A percentile compares a stretch with the other conserved stretches of the same genome.
These are phyloP conservation scores for Pseudogymnoascus pannorum DNA, from an alignment of 2,329 filamentous ascomycete species.

Conservation along the genomic window DNA sequence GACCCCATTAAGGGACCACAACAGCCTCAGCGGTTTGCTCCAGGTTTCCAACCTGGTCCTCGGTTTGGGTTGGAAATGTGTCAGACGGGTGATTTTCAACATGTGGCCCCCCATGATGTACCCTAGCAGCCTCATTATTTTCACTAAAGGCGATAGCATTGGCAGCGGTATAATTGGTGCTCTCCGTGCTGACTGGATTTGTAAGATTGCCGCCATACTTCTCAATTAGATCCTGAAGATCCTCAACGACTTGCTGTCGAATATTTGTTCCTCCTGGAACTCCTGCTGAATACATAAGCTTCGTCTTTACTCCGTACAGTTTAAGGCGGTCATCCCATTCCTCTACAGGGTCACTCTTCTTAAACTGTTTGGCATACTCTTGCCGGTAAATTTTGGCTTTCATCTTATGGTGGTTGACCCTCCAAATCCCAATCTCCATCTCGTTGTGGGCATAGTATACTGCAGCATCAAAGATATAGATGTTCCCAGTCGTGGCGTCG, in stretches of 20 bases:
- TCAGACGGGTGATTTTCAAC: too few relatives aligned
- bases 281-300: not conserved
- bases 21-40: too few relatives aligned
- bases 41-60: too few relatives aligned
- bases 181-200: not conserved
- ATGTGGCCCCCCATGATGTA: too few relatives aligned
- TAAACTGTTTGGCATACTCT: constrained; percentile 12
- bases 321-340: constrained; percentile 28
- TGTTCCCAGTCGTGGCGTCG: constrained; percentile 9
- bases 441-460: constrained; percentile 27
- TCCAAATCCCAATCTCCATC: constrained; percentile 18
- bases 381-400: constrained; percentile 8
- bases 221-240: not conserved
- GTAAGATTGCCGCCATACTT: not conserved
- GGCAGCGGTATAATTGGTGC: not conserved
- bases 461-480: constrained; percentile 18
- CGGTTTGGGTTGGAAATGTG: too few relatives aligned
- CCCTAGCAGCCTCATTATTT: too few relatives aligned
- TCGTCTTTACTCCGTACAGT: constrained; percentile 19
- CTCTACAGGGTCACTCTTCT: constrained; percentile 22
- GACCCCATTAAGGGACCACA: too few relatives aligned
- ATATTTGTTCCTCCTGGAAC: not conserved
- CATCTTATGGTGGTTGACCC: not conserved
- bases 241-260: not conserved
- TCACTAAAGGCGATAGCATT: too few relatives aligned